These are phyloP conservation scores for Taphrina sp. DNA, from an alignment of 1,139 yeast species.

Conservation along the genomic window DNA sequence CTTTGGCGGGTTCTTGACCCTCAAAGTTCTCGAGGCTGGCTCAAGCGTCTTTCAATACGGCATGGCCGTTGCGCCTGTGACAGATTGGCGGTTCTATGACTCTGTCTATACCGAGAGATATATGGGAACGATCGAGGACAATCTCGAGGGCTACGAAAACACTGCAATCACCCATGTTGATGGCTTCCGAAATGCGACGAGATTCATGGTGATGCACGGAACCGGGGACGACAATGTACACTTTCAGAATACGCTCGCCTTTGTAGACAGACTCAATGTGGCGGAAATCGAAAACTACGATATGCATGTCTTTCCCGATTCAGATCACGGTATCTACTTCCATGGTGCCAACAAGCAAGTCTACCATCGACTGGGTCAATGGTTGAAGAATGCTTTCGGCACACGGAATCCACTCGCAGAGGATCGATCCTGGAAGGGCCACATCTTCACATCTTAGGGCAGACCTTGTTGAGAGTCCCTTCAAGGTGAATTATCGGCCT, in stretches of 20 bases:
- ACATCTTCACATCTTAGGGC: too few species aligned
- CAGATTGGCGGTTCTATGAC: slow-evolving; percentile 72
- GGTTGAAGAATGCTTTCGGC: slow-evolving; percentile 52
- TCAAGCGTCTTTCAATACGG: slow-evolving; percentile 72
- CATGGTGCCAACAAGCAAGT: slow-evolving; percentile 78
- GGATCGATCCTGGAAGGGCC: slow-evolving; percentile 21
- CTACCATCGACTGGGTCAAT: slow-evolving; percentile 65
- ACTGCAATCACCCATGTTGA: slow-evolving; percentile 51
- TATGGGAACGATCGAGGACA: slow-evolving; percentile 66
- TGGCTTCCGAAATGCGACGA: slow-evolving; percentile 54
- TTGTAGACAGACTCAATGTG: slow-evolving; percentile 67
- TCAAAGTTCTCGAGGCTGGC: slow-evolving; percentile 73
- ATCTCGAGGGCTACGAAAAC: slow-evolving; percentile 54
- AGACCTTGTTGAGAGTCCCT: too few species aligned
- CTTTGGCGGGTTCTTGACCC: slow-evolving; percentile 77
- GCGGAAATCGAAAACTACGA: slow-evolving; percentile 76
- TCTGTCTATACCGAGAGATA: slow-evolving; percentile 87
- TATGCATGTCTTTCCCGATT: slow-evolving; percentile 86
- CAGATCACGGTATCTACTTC: slow-evolving; percentile 75
- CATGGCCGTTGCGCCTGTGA: slow-evolving; percentile 87
- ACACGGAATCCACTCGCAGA: slow-evolving; percentile 14
- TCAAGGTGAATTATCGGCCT: too few species aligned
- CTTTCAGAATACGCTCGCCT: slow-evolving; percentile 74
- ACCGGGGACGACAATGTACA: slow-evolving; percentile 98
- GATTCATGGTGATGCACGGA: slow-evolving; percentile 88